phyloP scores from a whole-genome alignment of 768 basidiomycete genomes.

The Lactifluus piperatus region DNA sequence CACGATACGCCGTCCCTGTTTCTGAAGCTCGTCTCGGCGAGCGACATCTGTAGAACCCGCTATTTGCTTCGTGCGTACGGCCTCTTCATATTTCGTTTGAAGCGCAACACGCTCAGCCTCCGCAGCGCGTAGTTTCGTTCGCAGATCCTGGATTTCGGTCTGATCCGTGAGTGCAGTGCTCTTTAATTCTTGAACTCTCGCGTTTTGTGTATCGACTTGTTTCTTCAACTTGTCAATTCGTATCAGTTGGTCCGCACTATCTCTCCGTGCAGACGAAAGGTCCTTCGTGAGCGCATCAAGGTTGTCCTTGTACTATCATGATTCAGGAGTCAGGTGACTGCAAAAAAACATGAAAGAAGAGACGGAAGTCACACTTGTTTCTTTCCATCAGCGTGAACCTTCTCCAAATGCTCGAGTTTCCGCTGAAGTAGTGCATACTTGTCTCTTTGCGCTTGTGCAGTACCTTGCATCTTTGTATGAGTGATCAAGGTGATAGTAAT shows the following conservation, averaged over 20 bases:
- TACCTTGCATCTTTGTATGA: constrained; percentile 2
- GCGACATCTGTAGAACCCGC: constrained; percentile 41
- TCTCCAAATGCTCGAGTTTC: constrained; percentile 58
- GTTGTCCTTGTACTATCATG: constrained; percentile 49
- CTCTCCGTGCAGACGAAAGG: constrained; percentile 39
- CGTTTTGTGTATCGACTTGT: constrained; percentile 47
- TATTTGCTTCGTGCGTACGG: constrained; percentile 41
- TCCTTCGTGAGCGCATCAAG: constrained; percentile 53
- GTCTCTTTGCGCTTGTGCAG: constrained; percentile 27
- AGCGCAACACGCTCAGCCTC: constrained; percentile 52
- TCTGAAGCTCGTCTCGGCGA: constrained; percentile 45
- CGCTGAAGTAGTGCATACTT: constrained; percentile 47
- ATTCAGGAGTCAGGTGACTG: constrained; percentile 5
- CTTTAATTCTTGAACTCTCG: constrained; percentile 54
- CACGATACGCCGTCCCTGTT: constrained; percentile 42
- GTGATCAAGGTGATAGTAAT: not conserved
- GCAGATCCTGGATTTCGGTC: constrained; percentile 53
- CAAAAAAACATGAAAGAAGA: not conserved
- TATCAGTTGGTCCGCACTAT: constrained; percentile 41
- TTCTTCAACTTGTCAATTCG: constrained; percentile 55
- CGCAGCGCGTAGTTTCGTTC: constrained; percentile 43
- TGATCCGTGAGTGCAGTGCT: constrained; percentile 41
- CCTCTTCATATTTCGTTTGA: constrained; percentile 43
- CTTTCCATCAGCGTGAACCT: constrained; percentile 56
- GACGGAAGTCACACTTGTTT: constrained; percentile 39